Base-by-base conservation (phyloP, 2,329 filamentous ascomycete species). In the Drechslerella coelobrocha region DNA sequence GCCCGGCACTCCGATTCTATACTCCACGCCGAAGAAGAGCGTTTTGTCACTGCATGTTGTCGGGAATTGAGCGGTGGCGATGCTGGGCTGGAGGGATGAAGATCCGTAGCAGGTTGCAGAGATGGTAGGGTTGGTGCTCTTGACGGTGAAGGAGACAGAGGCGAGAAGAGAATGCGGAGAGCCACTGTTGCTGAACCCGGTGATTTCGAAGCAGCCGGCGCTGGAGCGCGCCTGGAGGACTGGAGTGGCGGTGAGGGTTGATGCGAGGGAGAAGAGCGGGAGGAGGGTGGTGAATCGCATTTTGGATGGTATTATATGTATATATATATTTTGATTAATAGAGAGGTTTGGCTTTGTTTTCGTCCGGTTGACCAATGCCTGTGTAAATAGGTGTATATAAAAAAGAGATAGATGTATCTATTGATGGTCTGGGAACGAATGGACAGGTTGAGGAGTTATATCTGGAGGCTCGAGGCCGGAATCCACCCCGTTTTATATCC, bases 131-230 rank as follows among this genome's bases (percentile, higher is more conserved):
- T 56, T 45, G 10, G 57, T 23, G 26, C 62, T 57, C 12, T 23
- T 56, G 4, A 69, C 6, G 3, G 37, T 29, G 45, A 69, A 62
- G 47, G 52, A 56, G 31, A 69, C 43, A 26, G 19, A 34, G 17
- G 65, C 65, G 26, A 43, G 52, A 57, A 69, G 57, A 5, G 65
- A 69, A 19, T 69, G 65, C 17, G 65, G 65, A 19, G 14, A 45
- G 19, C 65, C 65, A 12, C 56, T 61, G 47, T 69, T 56, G 5
- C 57, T 51, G 47, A 69, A 69, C 10, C 47, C 12, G 23, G 56
- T 57, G 19, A 68, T 52, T 43, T 55, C 57, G 45, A 69, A 69
- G 47, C 51, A 61, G 14, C 65, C 65, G n/a, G 51, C 17, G 10
- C 17, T 26, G n/a, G 65, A 61, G 27, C 65, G 65, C 4, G 65